Evolutionary conservation across 495 filamentous ascomycete genomes (phyloP), one percentile per base, ranked within the genome.

Genomic region (Patellaria atrata): DNA sequence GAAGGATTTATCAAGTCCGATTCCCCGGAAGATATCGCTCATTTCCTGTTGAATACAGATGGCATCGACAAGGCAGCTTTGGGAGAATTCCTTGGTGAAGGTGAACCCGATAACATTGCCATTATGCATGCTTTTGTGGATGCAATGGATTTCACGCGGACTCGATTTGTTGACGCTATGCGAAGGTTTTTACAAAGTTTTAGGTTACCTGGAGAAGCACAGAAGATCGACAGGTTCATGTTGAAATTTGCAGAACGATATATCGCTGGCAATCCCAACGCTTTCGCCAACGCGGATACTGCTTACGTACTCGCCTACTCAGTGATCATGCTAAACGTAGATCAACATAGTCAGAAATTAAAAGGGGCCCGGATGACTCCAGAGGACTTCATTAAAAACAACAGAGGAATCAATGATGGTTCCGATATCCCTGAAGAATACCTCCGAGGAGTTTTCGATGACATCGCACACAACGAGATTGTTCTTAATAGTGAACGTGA

Each of bases 221-320:
- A 99, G 54, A 99, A 99, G 62, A 99, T 99, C 44, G 89, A 99
- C 72, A 79, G 89, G 22, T 93, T 94, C 58, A 96, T 99, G 89
- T 65, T 96, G 32, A 99, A 99, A 56, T 99, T 96, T 59, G 91
- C 89, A 25, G 83, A 96, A 50, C 75, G 86, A 17, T 99, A 99
- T 51, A 77, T 86, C 22, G 79, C 74, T 23, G 85, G 85, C 19
- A 99, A 99, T 44, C 89, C 89, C 1, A 91, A 94, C 51, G 86
- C 89, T 3, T 99, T 94, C 52, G 89, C 89, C 12, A 99, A 96
- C 53, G 89, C 89, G 3, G 89, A 99, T 49, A 99, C 89, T 0
- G 87, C 89, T 5, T 99, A 99, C 48, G 81, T 96, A 17, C 66
- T 99, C 7, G 73, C 86, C 0, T 99, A 99, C 54, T 93, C 84